A percentile compares a stretch with the other conserved stretches of the same genome.
phyloP scores from a whole-genome alignment of 2,329 filamentous ascomycete species.

The Cladophialophora chaetospira region DNA sequence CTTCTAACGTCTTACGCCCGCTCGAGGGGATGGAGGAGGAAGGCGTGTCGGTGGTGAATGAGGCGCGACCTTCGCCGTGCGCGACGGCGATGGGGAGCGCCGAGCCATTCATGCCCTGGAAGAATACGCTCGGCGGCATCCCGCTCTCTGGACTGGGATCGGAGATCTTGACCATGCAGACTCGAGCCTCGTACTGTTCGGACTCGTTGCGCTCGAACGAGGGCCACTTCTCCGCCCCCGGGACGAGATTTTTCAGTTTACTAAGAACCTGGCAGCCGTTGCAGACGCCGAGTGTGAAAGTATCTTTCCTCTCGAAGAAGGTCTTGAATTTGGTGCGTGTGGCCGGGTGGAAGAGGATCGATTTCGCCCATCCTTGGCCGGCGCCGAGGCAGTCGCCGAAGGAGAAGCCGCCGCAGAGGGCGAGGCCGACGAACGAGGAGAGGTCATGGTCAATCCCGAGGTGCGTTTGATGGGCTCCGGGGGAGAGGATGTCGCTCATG shows the following conservation, averaged over 20 bases:
- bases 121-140: slow-evolving; percentile 71
- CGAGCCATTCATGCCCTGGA: slow-evolving; percentile 83
- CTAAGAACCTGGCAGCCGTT: slow-evolving; percentile 97
- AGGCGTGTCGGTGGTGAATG: slow-evolving; percentile 52
- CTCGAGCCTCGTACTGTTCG: slow-evolving; percentile 87
- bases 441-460: slow-evolving; percentile 79
- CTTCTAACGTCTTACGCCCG: slow-evolving; percentile 43
- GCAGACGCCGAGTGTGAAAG: slow-evolving; percentile 91
- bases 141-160: slow-evolving; percentile 55
- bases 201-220: slow-evolving; percentile 81
- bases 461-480: slow-evolving; percentile 22
- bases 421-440: slow-evolving; percentile 79
- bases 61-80: slow-evolving; percentile 86
- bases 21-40: neutral
- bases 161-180: slow-evolving; percentile 79
- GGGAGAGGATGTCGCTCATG: slow-evolving; percentile 74
- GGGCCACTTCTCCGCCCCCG: slow-evolving; percentile 79
- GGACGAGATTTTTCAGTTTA: slow-evolving; percentile 78
- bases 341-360: slow-evolving; percentile 78
- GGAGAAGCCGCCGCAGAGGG: slow-evolving; percentile 95
- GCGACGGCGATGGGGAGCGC: slow-evolving; percentile 83
- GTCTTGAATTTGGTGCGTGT: slow-evolving; percentile 74
- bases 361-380: slow-evolving; percentile 96
- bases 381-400: slow-evolving; percentile 91
- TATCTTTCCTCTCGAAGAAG: slow-evolving; percentile 87